Evolutionary conservation across 2,329 filamentous ascomycete species (phyloP).

Genomic region (Penicillium griseofulvum): DNA sequence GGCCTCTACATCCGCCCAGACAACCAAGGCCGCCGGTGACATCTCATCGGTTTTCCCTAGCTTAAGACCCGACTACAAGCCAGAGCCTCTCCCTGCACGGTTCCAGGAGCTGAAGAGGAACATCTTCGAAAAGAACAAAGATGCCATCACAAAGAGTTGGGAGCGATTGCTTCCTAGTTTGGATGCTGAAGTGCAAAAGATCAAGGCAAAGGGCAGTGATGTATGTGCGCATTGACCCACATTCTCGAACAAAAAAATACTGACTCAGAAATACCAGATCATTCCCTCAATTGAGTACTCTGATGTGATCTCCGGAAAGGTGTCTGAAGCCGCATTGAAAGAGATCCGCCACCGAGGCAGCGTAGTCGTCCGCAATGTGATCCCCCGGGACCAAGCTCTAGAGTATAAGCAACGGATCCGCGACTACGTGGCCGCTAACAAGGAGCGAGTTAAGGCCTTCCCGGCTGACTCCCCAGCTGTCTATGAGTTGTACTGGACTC

Average conservation of each 20-base stretch:
- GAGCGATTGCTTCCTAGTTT: slow-evolving; percentile 41
- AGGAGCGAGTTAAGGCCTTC: slow-evolving; percentile 55
- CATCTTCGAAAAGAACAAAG: slow-evolving; percentile 42
- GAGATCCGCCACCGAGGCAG: slow-evolving; percentile 61
- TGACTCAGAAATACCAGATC: slow-evolving; percentile 26
- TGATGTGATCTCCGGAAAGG: slow-evolving; percentile 39
- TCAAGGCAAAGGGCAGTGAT: slow-evolving; percentile 41
- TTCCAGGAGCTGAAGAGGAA: slow-evolving; percentile 42
- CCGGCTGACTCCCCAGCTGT: slow-evolving; percentile 66
- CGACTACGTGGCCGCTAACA: slow-evolving; percentile 65
- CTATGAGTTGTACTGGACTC: slow-evolving; percentile 74
- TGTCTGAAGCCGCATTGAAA: slow-evolving; percentile 36
- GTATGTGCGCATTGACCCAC: slow-evolving; percentile 24
- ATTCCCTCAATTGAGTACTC: slow-evolving; percentile 45
- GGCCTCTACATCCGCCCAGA: slow-evolving; percentile 32
- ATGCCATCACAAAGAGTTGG: slow-evolving; percentile 43
- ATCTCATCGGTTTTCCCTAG: slow-evolving; percentile 51
- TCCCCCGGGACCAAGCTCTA: slow-evolving; percentile 62
- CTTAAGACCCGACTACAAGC: slow-evolving; percentile 43
- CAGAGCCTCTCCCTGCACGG: slow-evolving; percentile 42
- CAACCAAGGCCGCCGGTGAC: slow-evolving; percentile 46
- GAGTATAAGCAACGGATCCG: slow-evolving; percentile 64
- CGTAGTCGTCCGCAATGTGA: slow-evolving; percentile 63
- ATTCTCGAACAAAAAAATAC: not conserved
- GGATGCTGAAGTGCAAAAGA: slow-evolving; percentile 41